Evolutionary conservation across 164 flowering plant species (phyloP).

Genomic region (Amborella trichopoda): DNA sequence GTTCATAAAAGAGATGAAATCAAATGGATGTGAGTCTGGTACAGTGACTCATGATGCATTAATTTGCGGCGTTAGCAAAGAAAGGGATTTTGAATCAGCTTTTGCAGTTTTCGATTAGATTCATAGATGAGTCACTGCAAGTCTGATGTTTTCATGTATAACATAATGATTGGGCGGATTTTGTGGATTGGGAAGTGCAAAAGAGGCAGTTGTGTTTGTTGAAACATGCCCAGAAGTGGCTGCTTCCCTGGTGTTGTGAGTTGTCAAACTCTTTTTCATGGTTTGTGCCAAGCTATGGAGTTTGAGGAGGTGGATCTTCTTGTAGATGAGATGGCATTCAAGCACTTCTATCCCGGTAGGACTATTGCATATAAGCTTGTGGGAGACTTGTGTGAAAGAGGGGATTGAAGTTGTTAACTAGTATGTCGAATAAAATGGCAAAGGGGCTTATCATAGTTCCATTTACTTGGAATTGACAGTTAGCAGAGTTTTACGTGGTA

Average conservation of each 20-base stretch:
- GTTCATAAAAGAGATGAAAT: conserved; percentile 48
- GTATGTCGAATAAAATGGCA: conserved; percentile 21
- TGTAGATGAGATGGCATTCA: conserved; percentile 75
- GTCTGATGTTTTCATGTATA: conserved; percentile 55
- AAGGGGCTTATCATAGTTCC: conserved; percentile 25
- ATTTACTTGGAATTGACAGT: conserved; percentile 25
- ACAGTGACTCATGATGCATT: conserved; percentile 51
- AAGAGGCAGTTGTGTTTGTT: conserved; percentile 52
- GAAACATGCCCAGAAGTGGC: conserved; percentile 59
- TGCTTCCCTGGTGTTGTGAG: conserved; percentile 63
- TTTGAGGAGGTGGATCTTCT: conserved; percentile 38
- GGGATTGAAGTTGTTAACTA: conserved; percentile 23
- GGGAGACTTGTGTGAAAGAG: conserved; percentile 20
- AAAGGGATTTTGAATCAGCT: conserved; percentile 41
- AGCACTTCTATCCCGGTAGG: conserved; percentile 37
- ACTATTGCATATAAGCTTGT: conserved; percentile 26
- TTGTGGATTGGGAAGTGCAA: conserved; percentile 41
- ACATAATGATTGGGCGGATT: conserved; percentile 30
- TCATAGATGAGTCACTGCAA: conserved; percentile 29
- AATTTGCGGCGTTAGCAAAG: conserved; percentile 45
- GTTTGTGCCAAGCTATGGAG: conserved; percentile 30
- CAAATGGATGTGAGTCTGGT: conserved; percentile 36
- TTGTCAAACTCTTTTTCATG: conserved; percentile 48
- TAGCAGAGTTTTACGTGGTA: too few species aligned
- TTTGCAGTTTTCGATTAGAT: conserved; percentile 33